Conservation (phyloP, 148 eudicot genomes). For the Diospyros lotus region DNA sequence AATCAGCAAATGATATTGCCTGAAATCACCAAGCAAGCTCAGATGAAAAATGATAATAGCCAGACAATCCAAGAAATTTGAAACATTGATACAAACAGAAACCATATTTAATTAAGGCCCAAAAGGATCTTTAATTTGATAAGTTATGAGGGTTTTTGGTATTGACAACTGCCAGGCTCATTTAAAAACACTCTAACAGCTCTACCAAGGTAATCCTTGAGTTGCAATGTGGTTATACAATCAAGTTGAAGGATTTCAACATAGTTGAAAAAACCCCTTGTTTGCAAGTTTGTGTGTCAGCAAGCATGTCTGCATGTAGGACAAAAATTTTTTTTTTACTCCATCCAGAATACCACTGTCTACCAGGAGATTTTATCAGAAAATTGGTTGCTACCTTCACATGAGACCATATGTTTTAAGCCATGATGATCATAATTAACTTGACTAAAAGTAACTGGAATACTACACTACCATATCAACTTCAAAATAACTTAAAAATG, state of each 20-base stretch:
- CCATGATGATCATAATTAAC: not conserved
- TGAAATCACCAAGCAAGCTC: conserved; percentile 34
- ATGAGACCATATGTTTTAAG: not conserved
- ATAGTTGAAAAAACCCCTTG: not conserved
- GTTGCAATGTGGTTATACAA: not conserved
- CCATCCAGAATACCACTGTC: too few species aligned
- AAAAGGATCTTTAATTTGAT: not conserved
- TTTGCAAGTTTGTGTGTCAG: not conserved
- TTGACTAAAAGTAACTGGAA: not conserved
- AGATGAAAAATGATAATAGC: conserved; percentile 3
- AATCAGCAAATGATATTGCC: conserved; percentile 97
- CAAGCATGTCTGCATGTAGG: not conserved
- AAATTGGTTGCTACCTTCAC: not conserved
- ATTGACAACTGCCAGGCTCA: not conserved
- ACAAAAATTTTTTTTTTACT: too few species aligned
- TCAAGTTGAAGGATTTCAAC: not conserved
- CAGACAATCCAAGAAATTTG: not conserved
- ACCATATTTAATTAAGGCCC: not conserved
- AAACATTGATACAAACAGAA: not conserved
- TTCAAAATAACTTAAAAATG: not conserved
- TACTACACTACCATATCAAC: not conserved
- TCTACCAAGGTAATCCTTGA: not conserved
- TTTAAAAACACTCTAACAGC: not conserved
- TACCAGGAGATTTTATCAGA: conserved; percentile 4
- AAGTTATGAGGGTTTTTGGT: not conserved